A percentile compares a stretch with the other conserved stretches of the same genome.
These are phyloP conservation scores for Globisporangium takayamanum DNA, from an alignment of 352 stramenopile species.

Conservation along the genomic window DNA sequence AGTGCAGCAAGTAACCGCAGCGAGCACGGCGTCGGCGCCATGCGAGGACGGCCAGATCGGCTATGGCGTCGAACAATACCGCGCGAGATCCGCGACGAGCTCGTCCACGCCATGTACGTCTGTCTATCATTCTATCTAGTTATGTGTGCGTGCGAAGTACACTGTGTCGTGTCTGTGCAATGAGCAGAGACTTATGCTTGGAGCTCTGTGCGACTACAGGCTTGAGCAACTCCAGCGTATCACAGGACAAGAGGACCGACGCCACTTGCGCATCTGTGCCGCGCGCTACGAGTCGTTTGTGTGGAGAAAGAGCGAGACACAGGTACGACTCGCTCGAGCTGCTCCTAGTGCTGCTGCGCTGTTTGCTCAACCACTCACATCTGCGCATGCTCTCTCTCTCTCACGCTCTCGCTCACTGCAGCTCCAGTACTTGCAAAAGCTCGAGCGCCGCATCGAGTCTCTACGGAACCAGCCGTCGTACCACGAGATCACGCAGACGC, in stretches of 20 bases:
- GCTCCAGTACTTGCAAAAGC: slow-evolving; percentile 57
- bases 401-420: slow-evolving; percentile 1
- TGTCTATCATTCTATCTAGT: neutral
- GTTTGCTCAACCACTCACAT: neutral
- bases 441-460: slow-evolving; percentile 61
- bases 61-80: slow-evolving; percentile 18
- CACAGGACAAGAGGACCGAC: slow-evolving; percentile 38
- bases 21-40: neutral
- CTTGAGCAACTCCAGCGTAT: slow-evolving; percentile 49
- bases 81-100: slow-evolving; percentile 21
- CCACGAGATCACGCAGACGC: slow-evolving; percentile 9
- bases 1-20: neutral
- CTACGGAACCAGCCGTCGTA: slow-evolving; percentile 46
- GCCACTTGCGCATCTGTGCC: slow-evolving; percentile 54
- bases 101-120: slow-evolving; percentile 25
- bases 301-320: slow-evolving; percentile 59
- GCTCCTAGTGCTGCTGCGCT: neutral
- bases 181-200: too few species aligned
- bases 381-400: neutral
- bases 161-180: too few species aligned
- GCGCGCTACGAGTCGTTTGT: slow-evolving; percentile 65
- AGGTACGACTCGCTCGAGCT: slow-evolving; percentile 20
- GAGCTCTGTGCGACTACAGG: neutral
- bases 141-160: neutral
- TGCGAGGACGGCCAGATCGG: slow-evolving; percentile 1